Base-by-base conservation (phyloP, 2,329 filamentous ascomycete genomes). In the Cercospora janseana region DNA sequence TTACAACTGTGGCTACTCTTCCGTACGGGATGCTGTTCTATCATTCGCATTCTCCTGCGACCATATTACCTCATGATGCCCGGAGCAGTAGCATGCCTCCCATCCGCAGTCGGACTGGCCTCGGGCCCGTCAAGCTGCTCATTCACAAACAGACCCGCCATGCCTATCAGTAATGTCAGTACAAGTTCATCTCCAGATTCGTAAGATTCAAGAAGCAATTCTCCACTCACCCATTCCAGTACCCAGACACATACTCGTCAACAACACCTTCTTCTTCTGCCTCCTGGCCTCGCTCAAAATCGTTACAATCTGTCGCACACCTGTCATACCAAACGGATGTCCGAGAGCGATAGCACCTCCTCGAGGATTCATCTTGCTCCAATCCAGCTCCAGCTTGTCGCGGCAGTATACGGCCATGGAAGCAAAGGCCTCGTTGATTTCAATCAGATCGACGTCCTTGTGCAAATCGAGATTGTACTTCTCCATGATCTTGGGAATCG, bases 251-350 rank as follows among this genome's bases (percentile, higher is more conserved):
- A 95, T 94, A 63, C 86, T 92, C 46, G 94, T 81, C 40, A 95
- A 87, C 61, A 90, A 88, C 28, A 94, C 74, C 69, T 91, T 78
- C 52, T 87, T 78, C 1, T 82, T 78, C 44, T 75, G 77, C 59
- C 87, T 70, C 69, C 81, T 71, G 80, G 86, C 66, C 73, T 85
- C 77, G 70, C 79, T 66, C 73, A 94, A 67, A 75, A 91, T 69
- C 43, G 87, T 92, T 42, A 82, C 82, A 60, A 89, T 72, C 79
- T 95, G 85, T 59, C 91, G 77, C 21, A 87, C 87, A 29, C 88
- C 88, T 4, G 90, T 95, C 29, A 89, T 89, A 35, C 91, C 90
- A 1, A 95, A 78, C 4, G 91, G 91, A 68, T 95, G 91, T 1
- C 91, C 91, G 12, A 59, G 37, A 10, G 91, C 91, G 68, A 95